A percentile compares a stretch with the other conserved stretches of the same genome.
Evolutionary conservation across 257 asterid species (phyloP).

Genomic region (Solanum gandarillasii): DNA sequence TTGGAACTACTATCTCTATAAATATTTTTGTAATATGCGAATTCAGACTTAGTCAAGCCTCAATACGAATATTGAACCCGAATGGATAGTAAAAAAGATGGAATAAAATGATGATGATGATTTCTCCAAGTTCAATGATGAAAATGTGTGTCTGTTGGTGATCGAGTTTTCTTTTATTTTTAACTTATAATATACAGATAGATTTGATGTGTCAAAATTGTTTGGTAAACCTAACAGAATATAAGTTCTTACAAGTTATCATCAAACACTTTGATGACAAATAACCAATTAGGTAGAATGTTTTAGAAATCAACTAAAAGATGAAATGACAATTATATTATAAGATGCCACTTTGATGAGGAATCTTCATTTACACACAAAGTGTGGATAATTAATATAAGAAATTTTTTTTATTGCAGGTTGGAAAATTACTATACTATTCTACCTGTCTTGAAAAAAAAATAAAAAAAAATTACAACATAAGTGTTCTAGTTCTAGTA

Average conservation of each 20-base stretch:
- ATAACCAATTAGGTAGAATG: slow-evolving; percentile 3
- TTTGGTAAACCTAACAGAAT: slow-evolving; percentile 20
- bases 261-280: slow-evolving; percentile 8
- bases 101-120: not conserved
- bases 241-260: not conserved
- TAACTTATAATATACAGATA: not conserved
- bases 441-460: not conserved
- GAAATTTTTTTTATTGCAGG: not conserved
- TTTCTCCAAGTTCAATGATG: not conserved
- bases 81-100: not conserved
- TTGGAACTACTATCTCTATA: not conserved
- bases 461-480: not conserved
- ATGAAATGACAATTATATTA: not conserved
- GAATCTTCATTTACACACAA: slow-evolving; percentile 25
- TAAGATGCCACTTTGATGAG: slow-evolving; percentile 1
- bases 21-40: not conserved
- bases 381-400: not conserved
- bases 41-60: rapidly evolving
- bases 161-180: not conserved
- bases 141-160: not conserved
- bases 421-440: not conserved
- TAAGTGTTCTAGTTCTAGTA: not conserved
- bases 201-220: not conserved
- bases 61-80: not conserved
- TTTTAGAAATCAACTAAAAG: slow-evolving; percentile 5